Conservation (phyloP, 2,329 filamentous ascomycete genomes). For the Penicillium griseofulvum region DNA sequence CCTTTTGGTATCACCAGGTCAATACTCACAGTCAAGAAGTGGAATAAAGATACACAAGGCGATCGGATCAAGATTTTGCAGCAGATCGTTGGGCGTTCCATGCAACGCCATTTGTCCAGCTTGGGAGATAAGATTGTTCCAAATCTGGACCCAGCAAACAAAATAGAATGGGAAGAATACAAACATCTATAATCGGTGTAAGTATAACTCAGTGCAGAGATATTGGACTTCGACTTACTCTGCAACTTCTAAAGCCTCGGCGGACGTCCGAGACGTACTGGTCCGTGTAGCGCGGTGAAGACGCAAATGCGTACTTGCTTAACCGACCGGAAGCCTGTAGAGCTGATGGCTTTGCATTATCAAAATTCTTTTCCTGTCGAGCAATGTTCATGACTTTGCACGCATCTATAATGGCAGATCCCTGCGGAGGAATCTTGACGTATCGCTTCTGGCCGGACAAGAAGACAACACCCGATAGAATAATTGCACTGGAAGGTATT, state of each 20-base stretch:
- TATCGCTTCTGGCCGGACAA: slow-evolving; percentile 26
- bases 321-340: slow-evolving; percentile 16
- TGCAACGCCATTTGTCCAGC: slow-evolving; percentile 54
- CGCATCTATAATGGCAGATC: slow-evolving; percentile 58
- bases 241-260: slow-evolving; percentile 59
- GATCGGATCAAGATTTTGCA: slow-evolving; percentile 69
- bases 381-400: slow-evolving; percentile 18
- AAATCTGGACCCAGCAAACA: slow-evolving; percentile 38
- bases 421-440: slow-evolving; percentile 45
- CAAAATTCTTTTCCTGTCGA: slow-evolving; percentile 18
- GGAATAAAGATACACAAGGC: slow-evolving; percentile 68
- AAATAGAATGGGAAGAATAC: slow-evolving; percentile 62
- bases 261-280: slow-evolving; percentile 64
- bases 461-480: slow-evolving; percentile 54
- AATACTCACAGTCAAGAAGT: slow-evolving; percentile 53
- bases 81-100: slow-evolving; percentile 67
- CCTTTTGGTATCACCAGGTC: too few relatives aligned
- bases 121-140: slow-evolving; percentile 27
- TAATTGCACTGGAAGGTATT: slow-evolving; percentile 18
- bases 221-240: slow-evolving; percentile 35
- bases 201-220: background rate
- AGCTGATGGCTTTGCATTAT: slow-evolving; percentile 13
- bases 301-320: slow-evolving; percentile 21
- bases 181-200: slow-evolving; percentile 45
- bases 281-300: slow-evolving; percentile 41